Conservation (phyloP, 805 yeast species). For the Kodamaea kakaduensis region DNA sequence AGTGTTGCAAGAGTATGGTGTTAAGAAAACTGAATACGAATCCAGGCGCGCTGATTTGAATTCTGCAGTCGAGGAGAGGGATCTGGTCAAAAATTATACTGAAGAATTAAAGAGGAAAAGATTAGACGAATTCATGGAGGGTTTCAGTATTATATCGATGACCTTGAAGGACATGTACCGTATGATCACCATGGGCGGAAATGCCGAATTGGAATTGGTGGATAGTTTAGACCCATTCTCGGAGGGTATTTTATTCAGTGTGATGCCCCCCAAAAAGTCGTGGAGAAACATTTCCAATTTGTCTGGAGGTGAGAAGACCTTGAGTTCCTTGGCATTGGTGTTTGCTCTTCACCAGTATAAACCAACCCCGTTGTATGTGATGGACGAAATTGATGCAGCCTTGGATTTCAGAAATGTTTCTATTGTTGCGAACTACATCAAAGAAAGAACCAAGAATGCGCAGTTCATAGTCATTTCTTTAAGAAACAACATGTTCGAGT, state of each 20-base stretch:
- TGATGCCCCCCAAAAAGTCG: constrained; percentile 98
- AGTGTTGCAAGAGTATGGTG: constrained; percentile 70
- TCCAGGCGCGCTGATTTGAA: constrained; percentile 64
- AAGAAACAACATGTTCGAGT: constrained; percentile 96
- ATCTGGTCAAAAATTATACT: constrained; percentile 52
- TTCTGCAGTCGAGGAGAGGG: constrained; percentile 62
- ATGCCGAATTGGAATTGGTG: constrained; percentile 93
- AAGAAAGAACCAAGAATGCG: constrained; percentile 92
- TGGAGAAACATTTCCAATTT: constrained; percentile 95
- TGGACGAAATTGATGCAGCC: constrained; percentile 99
- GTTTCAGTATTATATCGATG: constrained; percentile 80
- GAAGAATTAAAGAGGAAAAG: constrained; percentile 72
- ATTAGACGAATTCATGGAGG: constrained; percentile 87
- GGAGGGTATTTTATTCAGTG: constrained; percentile 94
- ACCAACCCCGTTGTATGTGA: constrained; percentile 95
- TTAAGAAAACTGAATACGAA: constrained; percentile 59
- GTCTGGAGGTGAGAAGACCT: constrained; percentile 97
- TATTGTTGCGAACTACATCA: constrained; percentile 94
- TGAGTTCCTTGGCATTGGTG: constrained; percentile 90
- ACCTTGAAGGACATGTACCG: constrained; percentile 96
- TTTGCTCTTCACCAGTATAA: constrained; percentile 94
- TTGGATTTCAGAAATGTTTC: constrained; percentile 95
- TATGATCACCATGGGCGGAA: constrained; percentile 99
- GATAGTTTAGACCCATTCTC: constrained; percentile 97
- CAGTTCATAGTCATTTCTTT: constrained; percentile 94